Evolutionary conservation across 208 protist species (phyloP), one percentile per base, ranked within the genome.

Genomic region (Tetramitus jugosus): DNA sequence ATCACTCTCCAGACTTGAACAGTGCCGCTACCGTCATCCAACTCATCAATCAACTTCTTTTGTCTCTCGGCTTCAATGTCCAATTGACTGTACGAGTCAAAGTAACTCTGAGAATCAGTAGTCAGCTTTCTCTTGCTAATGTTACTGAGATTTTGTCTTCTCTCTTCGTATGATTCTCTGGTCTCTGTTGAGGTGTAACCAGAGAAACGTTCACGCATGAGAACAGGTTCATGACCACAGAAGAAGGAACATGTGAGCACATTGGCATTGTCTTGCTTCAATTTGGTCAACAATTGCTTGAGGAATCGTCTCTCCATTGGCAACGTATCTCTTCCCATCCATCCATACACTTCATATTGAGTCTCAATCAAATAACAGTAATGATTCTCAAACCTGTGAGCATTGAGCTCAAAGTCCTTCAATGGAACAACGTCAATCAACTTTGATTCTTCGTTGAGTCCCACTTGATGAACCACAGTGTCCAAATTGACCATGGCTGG

Each of bases 1-100:
- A 53, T n/a, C 10, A 74, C 67, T 45, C 67, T 45, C 40, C 42
- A 74, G 53, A 74, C 37, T 45, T 45, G 39, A 53, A 74, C 42
- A 37, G 39, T 53, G 23, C 42, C 67, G 20, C 4, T 23, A 53
- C 42, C 42, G 29, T 49, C 67, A 53, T 74, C 67, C 14, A 53
- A 23, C 14, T 3, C 1, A 37, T 74, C 67, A 68, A 43, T 74
- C 10, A n/a, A 53, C 17, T 35, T 33, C 40, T 74, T 74, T 31
- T 3, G 37, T 13, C 23, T 31, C 45, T 49, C 14, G 4, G 14
- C 45, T 49, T 49, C 14, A 17, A 49, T 17, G 4, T 49, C 14
- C 45, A 17, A 17, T 14, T 49, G 4, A 14, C 45, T 14, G 14
- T 49, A 14, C 8, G 45, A 17, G 8, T 49, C 4, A 49, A 17